Percentiles rank a stretch among this genome's conserved stretches.
phyloP scores from a whole-genome alignment of 768 basidiomycete genomes.

The Amanita subjunquillea region DNA sequence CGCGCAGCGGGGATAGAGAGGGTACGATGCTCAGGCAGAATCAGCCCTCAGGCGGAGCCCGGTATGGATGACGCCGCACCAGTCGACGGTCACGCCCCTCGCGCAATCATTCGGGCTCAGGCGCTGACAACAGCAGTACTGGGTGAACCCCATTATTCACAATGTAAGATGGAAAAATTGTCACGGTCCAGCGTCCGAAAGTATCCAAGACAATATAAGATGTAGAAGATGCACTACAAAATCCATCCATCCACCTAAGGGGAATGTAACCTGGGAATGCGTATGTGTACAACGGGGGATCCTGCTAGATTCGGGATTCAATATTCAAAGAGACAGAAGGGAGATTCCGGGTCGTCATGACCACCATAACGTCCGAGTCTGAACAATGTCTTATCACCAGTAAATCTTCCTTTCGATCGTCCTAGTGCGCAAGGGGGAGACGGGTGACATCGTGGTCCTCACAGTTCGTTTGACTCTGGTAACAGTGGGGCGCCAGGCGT shows the following conservation, averaged over 20 bases:
- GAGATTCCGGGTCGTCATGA: neutral
- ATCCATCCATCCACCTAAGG: neutral
- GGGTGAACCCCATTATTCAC: neutral
- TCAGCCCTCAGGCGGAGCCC: too few relatives aligned
- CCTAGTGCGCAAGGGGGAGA: conserved; percentile 26
- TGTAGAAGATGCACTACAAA: neutral
- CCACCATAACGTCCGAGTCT: neutral
- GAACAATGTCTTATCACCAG: conserved; percentile 37
- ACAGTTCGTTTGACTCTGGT: conserved; percentile 71
- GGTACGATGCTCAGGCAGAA: too few relatives aligned
- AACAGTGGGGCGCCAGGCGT: conserved; percentile 72
- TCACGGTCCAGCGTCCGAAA: neutral
- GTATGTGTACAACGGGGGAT: neutral
- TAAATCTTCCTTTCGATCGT: conserved; percentile 70
- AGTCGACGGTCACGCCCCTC: too few relatives aligned
- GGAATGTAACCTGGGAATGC: neutral
- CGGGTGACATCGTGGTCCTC: conserved; percentile 35
- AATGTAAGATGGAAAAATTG: neutral
- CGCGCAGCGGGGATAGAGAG: too few relatives aligned
- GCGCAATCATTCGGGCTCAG: too few relatives aligned
- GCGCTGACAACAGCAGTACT: too few relatives aligned
- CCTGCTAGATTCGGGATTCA: too few relatives aligned
- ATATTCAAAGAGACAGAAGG: neutral
- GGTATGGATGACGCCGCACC: too few relatives aligned
- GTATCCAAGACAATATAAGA: neutral